Evolutionary conservation across 2,329 filamentous ascomycete species (phyloP), one percentile per base, ranked within the genome.

Genomic region (Aciculosporium take): DNA sequence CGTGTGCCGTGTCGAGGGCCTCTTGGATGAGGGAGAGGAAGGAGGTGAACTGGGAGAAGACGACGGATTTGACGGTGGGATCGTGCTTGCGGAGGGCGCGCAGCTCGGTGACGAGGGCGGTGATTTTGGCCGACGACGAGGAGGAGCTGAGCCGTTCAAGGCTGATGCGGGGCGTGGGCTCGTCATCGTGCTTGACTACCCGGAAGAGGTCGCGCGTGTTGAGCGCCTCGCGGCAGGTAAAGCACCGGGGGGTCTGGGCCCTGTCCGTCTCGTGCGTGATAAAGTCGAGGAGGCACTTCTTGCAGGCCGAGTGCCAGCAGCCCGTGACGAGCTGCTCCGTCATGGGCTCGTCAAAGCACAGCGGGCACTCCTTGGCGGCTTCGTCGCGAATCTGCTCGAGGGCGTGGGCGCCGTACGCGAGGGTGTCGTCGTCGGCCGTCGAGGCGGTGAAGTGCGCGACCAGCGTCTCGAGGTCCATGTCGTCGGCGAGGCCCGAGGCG

Each of bases 251-350:
- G 0, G 81, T 60, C 38, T 84, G 74, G 33, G 79, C 78, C 44
- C 81, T 85, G 49, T 85, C 79, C 4, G 72, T 81, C 57, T 94
- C 83, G 53, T 94, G 87, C 47, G 83, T 78, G 54, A 98, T 93
- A 51, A 86, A 94, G 51, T 86, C 79, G 2, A 93, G 66, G n/a
- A 96, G 65, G 53, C 91, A 98, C 47, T 84, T 81, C 61, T 91
- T 94, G 66, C 91, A 98, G 1, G 91, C 88, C 27, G 85, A 94
- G 60, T 98, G 91, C 87, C 91, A 98, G 62, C 91, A 98, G 0
- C 86, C 85, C 0, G 91, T 96, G 1, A 98, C 91, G 0, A 84
- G 82, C 55, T 94, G 89, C 41, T 95, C 83, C 31, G 85, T 75
- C 87, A 96, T 96, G 3, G 88, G 87, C 58, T 96, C 91, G 58